Base-by-base conservation (phyloP, 352 stramenopile species). In the Pythium rhizo-oryzae region DNA sequence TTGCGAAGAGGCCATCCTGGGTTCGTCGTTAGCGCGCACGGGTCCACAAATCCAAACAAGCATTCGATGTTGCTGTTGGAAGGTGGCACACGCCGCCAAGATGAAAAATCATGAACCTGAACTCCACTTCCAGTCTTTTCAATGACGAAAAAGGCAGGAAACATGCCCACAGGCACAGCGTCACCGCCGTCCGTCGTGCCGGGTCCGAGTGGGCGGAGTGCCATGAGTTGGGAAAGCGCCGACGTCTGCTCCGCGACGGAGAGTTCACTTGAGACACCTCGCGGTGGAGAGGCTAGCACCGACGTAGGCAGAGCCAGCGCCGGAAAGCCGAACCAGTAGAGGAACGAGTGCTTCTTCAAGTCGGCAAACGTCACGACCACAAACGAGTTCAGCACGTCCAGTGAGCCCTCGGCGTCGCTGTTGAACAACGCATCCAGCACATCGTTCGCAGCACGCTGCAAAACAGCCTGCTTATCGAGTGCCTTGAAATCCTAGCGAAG, bases 321-420 rank as follows among this genome's bases (percentile, higher is more conserved):
- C 19, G 93, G 92, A 62, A 98, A 98, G 9, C 80, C 91, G 49
- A 98, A 97, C 92, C 95, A 98, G 73, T 98, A 98, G 44, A 97
- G 64, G 70, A 97, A 98, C 69, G 81, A 86, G 71, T 98, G 94
- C 58, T 87, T 91, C 77, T 98, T 98, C 24, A 98, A 71, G 62
- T 98, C 95, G 16, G 93, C 93, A 71, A 97, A 98, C 7, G 86
- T 94, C 58, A 98, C 57, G 19, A 98, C 70, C 15, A 97, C 84
- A 60, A 98, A 98, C 55, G 76, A 67, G 62, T 94, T 93, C 16
- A 98, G 74, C 8, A 61, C 59, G 41, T 88, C 79, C 19, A 88
- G 69, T 4, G 79, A 71, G 4, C 53, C 39, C 35, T 64, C 19
- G 5, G 11, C 28, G 41, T 55, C 57, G 0, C n/a, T 28, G 7